Evolutionary conservation across 2,329 filamentous ascomycete species (phyloP), one percentile per base, ranked within the genome.

Genomic region (Colletotrichum kahawae): DNA sequence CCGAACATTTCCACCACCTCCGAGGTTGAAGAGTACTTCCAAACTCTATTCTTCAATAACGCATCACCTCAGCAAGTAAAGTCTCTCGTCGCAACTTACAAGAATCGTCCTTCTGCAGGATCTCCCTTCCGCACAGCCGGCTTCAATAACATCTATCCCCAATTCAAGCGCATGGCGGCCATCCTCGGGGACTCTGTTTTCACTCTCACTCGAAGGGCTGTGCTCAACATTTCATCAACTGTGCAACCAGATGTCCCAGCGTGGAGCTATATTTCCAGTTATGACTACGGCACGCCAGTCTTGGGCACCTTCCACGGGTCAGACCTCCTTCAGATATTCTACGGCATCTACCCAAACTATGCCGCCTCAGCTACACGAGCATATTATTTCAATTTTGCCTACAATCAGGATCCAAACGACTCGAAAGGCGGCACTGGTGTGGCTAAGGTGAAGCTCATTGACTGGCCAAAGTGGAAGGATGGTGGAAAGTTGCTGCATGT

Each of bases 141-240:
- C 1, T 75, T 90, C 14, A 92, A 93, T 82, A 90, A 92, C 79
- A 87, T 89, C 79, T 93, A 92, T 77, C 90, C 91, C 0, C 89
- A 93, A 77, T 93, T 89, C 85, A 94, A 93, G 80, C 89, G 91
- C 12, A 80, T 93, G 0, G 89, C 91, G 2, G 91, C 92, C 29
- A 88, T 93, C 14, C 82, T 93, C 0, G 92, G 92, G 9, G 92
- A 94, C 78, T 76, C 92, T 0, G 88, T 88, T 0, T 94, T 94
- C 83, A 82, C 79, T 4, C 79, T 83, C 10, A 85, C 66, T 64
- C 82, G 48, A 1, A 75, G 82, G 3, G 75, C 85, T 1, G 90
- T 92, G 78, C 85, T 93, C 29, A 80, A 85, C 29, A 77, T 81
- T 4, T 81, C 88, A 1, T 79, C 79, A 0, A 70, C 82, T 1